A percentile compares a stretch with the other conserved stretches of the same genome.
phyloP scores from a whole-genome alignment of 2,329 filamentous ascomycete genomes.

The Neopestalotiopsis clavispora region DNA sequence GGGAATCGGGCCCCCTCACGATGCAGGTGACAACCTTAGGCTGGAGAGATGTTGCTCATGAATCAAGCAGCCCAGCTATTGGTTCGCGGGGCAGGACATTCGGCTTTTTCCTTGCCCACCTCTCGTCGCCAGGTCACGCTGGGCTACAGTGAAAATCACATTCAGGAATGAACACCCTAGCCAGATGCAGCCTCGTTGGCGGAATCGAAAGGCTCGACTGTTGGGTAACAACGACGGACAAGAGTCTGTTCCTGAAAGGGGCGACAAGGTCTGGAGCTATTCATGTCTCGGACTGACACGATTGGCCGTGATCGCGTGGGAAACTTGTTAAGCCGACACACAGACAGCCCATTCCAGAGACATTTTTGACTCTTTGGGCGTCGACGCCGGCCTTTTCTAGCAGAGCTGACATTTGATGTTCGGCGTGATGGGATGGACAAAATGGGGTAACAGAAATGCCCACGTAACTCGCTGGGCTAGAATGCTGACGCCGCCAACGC shows the following conservation, averaged over 20 bases:
- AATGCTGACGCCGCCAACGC: constrained; percentile 8
- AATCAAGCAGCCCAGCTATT: not conserved
- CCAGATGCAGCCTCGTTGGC: not conserved
- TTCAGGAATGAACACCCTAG: not conserved
- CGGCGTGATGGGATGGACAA: not conserved
- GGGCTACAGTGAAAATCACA: not conserved
- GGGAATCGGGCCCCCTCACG: not conserved
- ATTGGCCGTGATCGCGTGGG: not conserved
- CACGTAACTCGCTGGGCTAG: not conserved
- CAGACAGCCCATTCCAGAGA: not conserved
- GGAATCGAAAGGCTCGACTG: not conserved
- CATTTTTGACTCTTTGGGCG: not conserved
- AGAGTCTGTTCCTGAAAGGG: constrained; percentile 5
- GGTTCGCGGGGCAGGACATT: constrained; percentile 8
- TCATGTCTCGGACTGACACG: constrained; percentile 1
- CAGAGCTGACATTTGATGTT: not conserved
- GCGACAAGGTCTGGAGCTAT: not conserved
- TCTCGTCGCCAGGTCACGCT: not conserved
- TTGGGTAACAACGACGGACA: not conserved
- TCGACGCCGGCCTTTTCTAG: not conserved
- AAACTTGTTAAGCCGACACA: not conserved
- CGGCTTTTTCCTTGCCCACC: not conserved
- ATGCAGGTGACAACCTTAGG: constrained; percentile 14
- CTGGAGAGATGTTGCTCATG: not conserved
- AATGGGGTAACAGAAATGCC: not conserved